Conservation (phyloP, 2,329 filamentous ascomycete species). For the Talaromyces pinophilus region DNA sequence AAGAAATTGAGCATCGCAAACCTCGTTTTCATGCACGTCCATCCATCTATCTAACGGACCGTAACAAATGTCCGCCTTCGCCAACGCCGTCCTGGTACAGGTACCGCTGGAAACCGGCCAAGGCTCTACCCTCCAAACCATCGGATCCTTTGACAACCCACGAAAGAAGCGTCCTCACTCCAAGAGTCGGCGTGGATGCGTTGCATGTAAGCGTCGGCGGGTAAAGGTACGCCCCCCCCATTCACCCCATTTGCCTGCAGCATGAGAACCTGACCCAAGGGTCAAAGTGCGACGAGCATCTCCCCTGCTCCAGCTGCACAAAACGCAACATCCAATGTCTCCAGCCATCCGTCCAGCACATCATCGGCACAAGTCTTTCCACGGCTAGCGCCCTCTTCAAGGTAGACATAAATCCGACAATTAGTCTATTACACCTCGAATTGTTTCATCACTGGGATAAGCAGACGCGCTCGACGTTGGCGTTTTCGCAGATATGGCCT, state of each 20-base stretch:
- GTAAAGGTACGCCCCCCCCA: neutral
- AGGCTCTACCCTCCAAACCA: neutral
- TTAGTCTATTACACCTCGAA: conserved; percentile 9
- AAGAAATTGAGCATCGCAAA: neutral
- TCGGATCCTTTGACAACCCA: neutral
- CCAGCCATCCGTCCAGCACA: neutral
- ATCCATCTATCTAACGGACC: neutral
- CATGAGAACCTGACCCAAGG: no score
- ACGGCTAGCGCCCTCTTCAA: neutral
- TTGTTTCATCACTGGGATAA: conserved; percentile 15
- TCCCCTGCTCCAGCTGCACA: conserved; percentile 7
- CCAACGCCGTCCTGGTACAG: neutral
- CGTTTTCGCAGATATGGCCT: conserved; percentile 6
- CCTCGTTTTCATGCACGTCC: neutral
- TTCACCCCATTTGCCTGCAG: no score
- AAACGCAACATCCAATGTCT: conserved; percentile 12
- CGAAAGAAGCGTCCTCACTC: conserved; percentile 8
- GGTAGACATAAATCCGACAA: neutral
- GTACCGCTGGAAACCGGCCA: neutral
- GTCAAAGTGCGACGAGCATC: conserved; percentile 2
- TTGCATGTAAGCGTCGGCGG: conserved; percentile 6
- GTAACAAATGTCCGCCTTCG: neutral
- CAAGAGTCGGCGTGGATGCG: conserved; percentile 9
- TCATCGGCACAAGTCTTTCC: conserved; percentile 3
- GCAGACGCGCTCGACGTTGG: conserved; percentile 3